A percentile compares a stretch with the other conserved stretches of the same genome.
phyloP scores from a whole-genome alignment of 2,329 filamentous ascomycete genomes.

The Pyrenophora graminea region DNA sequence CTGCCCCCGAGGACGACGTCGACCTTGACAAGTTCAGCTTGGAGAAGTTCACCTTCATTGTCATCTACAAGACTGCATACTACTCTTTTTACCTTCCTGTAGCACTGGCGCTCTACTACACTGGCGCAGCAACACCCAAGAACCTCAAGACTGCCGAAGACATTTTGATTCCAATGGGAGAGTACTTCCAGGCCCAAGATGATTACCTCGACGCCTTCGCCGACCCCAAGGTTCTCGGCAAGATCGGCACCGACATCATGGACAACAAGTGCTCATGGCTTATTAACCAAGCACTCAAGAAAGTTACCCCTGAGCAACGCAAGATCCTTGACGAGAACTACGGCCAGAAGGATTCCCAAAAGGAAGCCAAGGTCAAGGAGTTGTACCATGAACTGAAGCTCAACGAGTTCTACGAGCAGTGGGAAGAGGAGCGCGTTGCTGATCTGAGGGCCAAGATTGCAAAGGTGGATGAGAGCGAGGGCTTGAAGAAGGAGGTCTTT shows the following conservation, averaged over 20 bases:
- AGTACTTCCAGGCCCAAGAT: constrained; percentile 99
- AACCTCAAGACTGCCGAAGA: constrained; percentile 89
- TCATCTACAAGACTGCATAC: constrained; percentile 99
- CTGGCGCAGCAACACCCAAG: constrained; percentile 79
- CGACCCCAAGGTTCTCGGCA: constrained; percentile 88
- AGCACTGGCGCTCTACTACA: constrained; percentile 83
- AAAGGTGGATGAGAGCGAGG: constrained; percentile 80
- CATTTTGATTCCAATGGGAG: constrained; percentile 94
- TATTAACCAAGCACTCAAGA: constrained; percentile 87
- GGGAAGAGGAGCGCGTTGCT: constrained; percentile 84
- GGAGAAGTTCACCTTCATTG: constrained; percentile 96
- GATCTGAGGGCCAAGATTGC: constrained; percentile 77
- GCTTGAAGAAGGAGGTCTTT: constrained; percentile 88
- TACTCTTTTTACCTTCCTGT: constrained; percentile 99
- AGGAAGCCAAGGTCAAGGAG: constrained; percentile 85
- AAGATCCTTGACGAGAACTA: constrained; percentile 90
- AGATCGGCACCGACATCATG: constrained; percentile 98
- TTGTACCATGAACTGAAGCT: constrained; percentile 85
- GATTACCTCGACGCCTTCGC: constrained; percentile 99
- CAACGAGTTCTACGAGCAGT: constrained; percentile 80
- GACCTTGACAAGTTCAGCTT: constrained; percentile 94
- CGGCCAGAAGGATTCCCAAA: constrained; percentile 82
- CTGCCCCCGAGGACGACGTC: constrained; percentile 90
- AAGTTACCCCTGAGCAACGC: constrained; percentile 82
- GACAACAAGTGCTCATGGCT: constrained; percentile 99